Percentiles rank a stretch among this genome's conserved stretches.
Evolutionary conservation across 2,329 filamentous ascomycete genomes (phyloP).

Genomic region (Zopfia rhizophila): DNA sequence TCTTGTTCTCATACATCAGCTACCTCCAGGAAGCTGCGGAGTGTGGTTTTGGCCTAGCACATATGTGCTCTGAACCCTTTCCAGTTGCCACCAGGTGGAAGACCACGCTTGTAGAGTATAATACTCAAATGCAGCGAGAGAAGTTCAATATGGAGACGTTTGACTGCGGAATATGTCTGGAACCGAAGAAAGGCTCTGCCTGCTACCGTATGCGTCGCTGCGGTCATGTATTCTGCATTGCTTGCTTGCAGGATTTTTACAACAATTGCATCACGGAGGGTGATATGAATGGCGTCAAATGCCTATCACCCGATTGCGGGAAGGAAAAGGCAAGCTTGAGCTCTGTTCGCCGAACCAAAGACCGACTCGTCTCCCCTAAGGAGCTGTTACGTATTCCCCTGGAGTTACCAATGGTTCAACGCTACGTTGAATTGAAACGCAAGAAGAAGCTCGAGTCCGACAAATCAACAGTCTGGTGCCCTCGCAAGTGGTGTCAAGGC

Average conservation of each 20-base stretch:
- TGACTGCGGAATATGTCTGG: slow-evolving; percentile 87
- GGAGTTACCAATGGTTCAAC: slow-evolving; percentile 74
- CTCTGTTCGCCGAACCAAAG: slow-evolving; percentile 52
- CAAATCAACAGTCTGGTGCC: slow-evolving; percentile 92
- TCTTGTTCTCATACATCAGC: slow-evolving; percentile 70
- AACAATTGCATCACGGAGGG: slow-evolving; percentile 87
- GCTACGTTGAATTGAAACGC: slow-evolving; percentile 90
- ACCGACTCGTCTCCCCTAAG: slow-evolving; percentile 78
- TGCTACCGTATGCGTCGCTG: slow-evolving; percentile 88
- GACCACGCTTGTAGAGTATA: slow-evolving; percentile 79
- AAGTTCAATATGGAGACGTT: slow-evolving; percentile 87
- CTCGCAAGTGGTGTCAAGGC: slow-evolving; percentile 90
- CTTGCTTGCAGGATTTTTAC: slow-evolving; percentile 92
- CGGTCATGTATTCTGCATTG: slow-evolving; percentile 87
- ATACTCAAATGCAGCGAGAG: slow-evolving; percentile 76
- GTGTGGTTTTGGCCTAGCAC: slow-evolving; percentile 62
- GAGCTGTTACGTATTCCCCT: slow-evolving; percentile 72
- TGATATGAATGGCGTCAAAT: slow-evolving; percentile 81
- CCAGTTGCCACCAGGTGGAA: slow-evolving; percentile 64
- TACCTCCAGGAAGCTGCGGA: slow-evolving; percentile 69
- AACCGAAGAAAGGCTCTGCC: slow-evolving; percentile 85
- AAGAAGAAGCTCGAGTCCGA: slow-evolving; percentile 93
- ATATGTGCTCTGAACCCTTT: slow-evolving; percentile 47
- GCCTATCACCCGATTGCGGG: slow-evolving; percentile 81
- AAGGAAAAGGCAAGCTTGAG: slow-evolving; percentile 59